Percentiles rank a stretch among this genome's conserved stretches.
Conservation (phyloP, 2,329 filamentous ascomycete genomes). For the Pestalotiopsis sp. region DNA sequence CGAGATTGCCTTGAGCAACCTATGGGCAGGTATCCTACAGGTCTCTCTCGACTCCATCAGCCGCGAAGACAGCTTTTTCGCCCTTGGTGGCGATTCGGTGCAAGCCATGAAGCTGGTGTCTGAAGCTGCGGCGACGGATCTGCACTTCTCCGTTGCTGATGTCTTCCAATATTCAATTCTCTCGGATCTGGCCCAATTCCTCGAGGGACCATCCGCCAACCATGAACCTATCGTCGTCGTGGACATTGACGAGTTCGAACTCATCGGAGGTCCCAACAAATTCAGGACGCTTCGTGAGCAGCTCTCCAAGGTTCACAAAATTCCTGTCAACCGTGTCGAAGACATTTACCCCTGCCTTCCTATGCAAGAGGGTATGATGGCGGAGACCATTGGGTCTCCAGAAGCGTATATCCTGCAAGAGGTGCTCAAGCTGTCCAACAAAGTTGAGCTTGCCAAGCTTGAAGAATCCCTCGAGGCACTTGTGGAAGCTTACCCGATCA, state of each 20-base stretch:
- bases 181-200: constrained; percentile 4
- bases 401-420: constrained; percentile 10
- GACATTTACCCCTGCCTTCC: constrained; percentile 9
- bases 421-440: constrained; percentile 5
- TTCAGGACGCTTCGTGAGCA: constrained; percentile 10
- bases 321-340: constrained; percentile 8
- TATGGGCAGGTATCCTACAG: constrained; percentile 10
- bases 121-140: background rate
- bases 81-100: constrained; percentile 5
- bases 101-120: constrained; percentile 1
- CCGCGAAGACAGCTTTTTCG: constrained; percentile 3
- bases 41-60: constrained; percentile 2
- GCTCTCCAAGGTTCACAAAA: background rate
- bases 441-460: constrained; percentile 2
- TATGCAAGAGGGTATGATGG: constrained; percentile 11
- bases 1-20: constrained; percentile 2
- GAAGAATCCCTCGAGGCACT: constrained; percentile 1
- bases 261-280: constrained; percentile 8
- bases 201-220: constrained; percentile 1
- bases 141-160: constrained; percentile 9
- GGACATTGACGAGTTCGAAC: constrained; percentile 9
- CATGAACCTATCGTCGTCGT: background rate
- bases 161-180: constrained; percentile 8
- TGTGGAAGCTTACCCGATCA: constrained; percentile 5
- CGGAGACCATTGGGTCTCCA: background rate